These are phyloP conservation scores for Dimocarpus longan DNA, from an alignment of 345 rosid genomes.

Conservation along the genomic window DNA sequence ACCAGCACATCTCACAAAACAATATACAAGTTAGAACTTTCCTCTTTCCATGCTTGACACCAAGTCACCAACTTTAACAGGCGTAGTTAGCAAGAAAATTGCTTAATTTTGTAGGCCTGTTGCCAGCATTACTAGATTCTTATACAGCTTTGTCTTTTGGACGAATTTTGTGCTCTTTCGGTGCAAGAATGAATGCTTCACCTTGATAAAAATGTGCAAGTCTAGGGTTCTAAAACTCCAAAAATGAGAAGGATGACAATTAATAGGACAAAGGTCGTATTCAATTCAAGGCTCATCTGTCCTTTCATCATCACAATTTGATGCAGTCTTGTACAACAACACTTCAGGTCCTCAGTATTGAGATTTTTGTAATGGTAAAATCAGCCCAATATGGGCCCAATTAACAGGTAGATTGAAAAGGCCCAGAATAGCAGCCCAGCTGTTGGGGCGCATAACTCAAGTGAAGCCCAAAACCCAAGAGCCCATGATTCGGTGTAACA, in stretches of 20 bases:
- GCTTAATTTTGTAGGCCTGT: not conserved
- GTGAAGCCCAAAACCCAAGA: no score
- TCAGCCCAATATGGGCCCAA: no score
- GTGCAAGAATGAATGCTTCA: not conserved
- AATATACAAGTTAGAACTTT: not conserved
- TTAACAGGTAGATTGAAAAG: no score
- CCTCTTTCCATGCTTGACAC: constrained; percentile 3
- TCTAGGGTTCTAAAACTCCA: not conserved
- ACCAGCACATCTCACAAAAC: constrained; percentile 18
- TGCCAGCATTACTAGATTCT: not conserved
- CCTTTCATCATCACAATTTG: not conserved
- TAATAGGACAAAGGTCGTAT: not conserved
- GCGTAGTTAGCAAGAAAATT: constrained; percentile 10
- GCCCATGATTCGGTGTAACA: no score
- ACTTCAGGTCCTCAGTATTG: not conserved
- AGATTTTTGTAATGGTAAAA: not conserved
- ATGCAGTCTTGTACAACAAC: not conserved
- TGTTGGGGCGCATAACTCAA: no score
- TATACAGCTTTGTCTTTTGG: not conserved
- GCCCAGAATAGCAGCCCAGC: no score
- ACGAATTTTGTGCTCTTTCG: not conserved
- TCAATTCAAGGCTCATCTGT: not conserved
- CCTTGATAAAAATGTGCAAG: not conserved
- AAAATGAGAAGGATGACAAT: not conserved
- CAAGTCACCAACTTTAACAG: constrained; percentile 4